Base-by-base conservation (phyloP, 2,329 filamentous ascomycete species). In the Aspergillus pseudoglaucus region DNA sequence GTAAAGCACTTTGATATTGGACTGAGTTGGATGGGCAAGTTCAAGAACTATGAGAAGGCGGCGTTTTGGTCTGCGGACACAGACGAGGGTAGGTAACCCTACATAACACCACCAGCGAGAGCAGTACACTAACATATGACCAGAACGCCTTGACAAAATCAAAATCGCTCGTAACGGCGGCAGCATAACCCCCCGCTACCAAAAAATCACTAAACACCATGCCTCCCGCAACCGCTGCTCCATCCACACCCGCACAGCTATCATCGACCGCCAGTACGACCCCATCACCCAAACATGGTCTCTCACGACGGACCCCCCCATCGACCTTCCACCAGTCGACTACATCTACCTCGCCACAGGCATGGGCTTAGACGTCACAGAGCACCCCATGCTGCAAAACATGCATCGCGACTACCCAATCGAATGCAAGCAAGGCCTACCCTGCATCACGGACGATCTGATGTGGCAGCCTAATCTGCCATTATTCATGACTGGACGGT, bases 1-100 rank as follows among this genome's bases (percentile, higher is more conserved):
- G 76, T 88, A 44, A 91, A 91, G 66, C 83, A 85, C 50, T 91
- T 91, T 54, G 88, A 91, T 57, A 77, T 91, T 20, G 80, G 83
- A 48, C 74, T 91, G 1, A 77, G 80, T 42, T 93, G 88, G 88
- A 85, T 91, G 65, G 85, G 84, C 8, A 91, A 91, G 62, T 91
- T 87, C 65, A 82, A 84, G 47, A 91, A 91, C 62, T 79, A 82
- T 46, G 82, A 87, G 55, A 86, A 90, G 61, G 83, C 87, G 0
- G 76, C 77, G 0, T 93, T 90, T 65, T 90, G 86, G 84, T 81
- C 80, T 6, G 85, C 85, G 3, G 85, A 90, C 56, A 80, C 79
- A 5, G 83, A 88, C 50, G 77, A 82, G 58, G 72, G 74, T 72
- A 56, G 49, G 58, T 17, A 23, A 25, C 12, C 8, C n/a, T 17